phyloP scores from a whole-genome alignment of 352 stramenopile species.

The Bremia lactucae region DNA sequence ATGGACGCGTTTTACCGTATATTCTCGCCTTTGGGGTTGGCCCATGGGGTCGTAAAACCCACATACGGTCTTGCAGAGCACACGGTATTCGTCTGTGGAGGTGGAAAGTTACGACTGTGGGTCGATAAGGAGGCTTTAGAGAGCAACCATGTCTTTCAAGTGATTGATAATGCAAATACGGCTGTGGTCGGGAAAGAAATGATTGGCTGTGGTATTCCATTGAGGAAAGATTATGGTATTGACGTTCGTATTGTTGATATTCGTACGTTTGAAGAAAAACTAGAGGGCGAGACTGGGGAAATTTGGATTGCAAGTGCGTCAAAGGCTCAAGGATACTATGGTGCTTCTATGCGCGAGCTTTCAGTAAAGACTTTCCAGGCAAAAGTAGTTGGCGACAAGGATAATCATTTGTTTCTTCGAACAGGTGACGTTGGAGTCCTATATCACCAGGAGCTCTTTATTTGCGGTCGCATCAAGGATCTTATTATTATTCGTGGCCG shows the following conservation, averaged over 20 bases:
- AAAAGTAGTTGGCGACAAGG: conserved; percentile 29
- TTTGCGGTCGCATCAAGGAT: conserved; percentile 98
- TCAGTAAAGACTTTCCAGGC: conserved; percentile 87
- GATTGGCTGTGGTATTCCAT: conserved; percentile 91
- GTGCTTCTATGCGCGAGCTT: conserved; percentile 56
- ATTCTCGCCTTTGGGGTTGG: conserved; percentile 86
- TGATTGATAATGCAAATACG: conserved; percentile 13
- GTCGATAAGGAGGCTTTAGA: conserved; percentile 89
- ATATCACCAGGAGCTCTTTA: conserved; percentile 91
- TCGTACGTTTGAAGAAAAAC: conserved; percentile 36
- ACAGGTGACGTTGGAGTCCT: conserved; percentile 98
- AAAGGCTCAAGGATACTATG: conserved; percentile 93
- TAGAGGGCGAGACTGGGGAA: conserved; percentile 67
- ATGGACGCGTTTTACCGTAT: conserved; percentile 83
- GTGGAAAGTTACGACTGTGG: conserved; percentile 78
- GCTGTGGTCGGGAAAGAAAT: conserved; percentile 51
- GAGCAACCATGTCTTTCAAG: conserved; percentile 46
- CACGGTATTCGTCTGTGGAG: conserved; percentile 96
- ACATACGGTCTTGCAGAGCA: conserved; percentile 99
- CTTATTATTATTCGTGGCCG: conserved; percentile 98
- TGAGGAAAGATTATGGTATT: conserved; percentile 71
- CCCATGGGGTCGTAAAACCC: conserved; percentile 85
- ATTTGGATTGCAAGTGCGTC: conserved; percentile 84
- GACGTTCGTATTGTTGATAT: conserved; percentile 91
- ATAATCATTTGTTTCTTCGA: conserved; percentile 67